Evolutionary conservation across 805 yeast genomes (phyloP).

Genomic region (Yarrowia sp.): DNA sequence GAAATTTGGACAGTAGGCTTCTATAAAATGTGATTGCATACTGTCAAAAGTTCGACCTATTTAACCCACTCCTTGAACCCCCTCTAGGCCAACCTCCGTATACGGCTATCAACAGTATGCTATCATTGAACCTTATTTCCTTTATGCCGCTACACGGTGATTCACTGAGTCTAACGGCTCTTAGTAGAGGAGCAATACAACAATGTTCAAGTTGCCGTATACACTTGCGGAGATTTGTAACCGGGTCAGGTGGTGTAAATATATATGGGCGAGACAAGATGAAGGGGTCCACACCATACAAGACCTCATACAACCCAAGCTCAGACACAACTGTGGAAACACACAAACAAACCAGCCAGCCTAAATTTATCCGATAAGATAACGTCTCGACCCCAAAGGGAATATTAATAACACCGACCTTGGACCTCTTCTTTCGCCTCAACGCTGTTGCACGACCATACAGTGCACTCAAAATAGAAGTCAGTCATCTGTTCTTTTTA

Average conservation of each 20-base stretch:
- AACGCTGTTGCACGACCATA: conserved; percentile 18
- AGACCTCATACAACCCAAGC: background rate
- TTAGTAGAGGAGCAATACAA: conserved; percentile 14
- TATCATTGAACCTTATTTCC: conserved; percentile 9
- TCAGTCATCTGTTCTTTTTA: conserved; percentile 13
- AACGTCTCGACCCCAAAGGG: conserved; percentile 13
- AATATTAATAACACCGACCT: conserved; percentile 20
- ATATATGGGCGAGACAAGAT: background rate
- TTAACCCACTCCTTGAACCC: too few species aligned
- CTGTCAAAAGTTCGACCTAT: background rate
- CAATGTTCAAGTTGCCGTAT: conserved; percentile 23
- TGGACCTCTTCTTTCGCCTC: conserved; percentile 2
- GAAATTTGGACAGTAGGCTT: background rate
- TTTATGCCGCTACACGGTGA: conserved; percentile 21
- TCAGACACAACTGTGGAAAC: conserved; percentile 1
- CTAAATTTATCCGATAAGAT: conserved; percentile 18
- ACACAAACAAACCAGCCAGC: conserved; percentile 22
- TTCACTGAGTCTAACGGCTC: conserved; percentile 37
- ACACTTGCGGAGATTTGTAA: conserved; percentile 12
- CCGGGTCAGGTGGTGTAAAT: conserved; percentile 30
- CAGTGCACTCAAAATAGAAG: conserved; percentile 4
- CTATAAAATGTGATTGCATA: background rate
- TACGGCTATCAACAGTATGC: conserved; percentile 3
- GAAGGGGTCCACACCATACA: background rate
- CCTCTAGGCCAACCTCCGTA: background rate